Conservation (phyloP, 164 flowering plant genomes). For the Nymphaea thermarum region DNA sequence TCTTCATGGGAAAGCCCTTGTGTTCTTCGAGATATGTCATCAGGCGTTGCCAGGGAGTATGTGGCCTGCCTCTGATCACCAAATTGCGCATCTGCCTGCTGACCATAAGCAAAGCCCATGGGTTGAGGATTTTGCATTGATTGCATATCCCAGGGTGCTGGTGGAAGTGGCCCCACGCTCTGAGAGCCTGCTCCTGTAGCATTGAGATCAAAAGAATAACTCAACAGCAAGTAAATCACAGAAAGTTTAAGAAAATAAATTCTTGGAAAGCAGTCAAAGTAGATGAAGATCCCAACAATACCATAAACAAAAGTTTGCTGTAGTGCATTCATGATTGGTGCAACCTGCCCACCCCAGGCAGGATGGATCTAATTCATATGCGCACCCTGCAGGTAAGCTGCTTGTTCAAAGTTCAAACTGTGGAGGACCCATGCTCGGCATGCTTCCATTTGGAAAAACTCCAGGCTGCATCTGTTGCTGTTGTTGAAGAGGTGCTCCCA, state of each 20-base stretch:
- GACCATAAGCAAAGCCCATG: constrained; percentile 53
- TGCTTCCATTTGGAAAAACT: constrained; percentile 46
- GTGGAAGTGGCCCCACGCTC: constrained; percentile 42
- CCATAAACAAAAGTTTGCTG: constrained; percentile 30
- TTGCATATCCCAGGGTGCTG: constrained; percentile 93
- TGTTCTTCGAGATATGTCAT: constrained; percentile 35
- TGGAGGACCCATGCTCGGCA: constrained; percentile 12
- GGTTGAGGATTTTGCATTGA: constrained; percentile 24
- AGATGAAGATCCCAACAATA: constrained; percentile 2
- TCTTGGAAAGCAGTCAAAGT: neutral
- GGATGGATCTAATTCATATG: constrained; percentile 10
- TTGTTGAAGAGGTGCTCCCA: constrained; percentile 20
- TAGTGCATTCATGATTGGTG: constrained; percentile 18
- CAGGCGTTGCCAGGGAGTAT: neutral
- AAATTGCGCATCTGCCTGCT: constrained; percentile 24
- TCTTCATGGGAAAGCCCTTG: constrained; percentile 57
- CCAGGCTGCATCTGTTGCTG: constrained; percentile 26
- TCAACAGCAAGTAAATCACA: neutral
- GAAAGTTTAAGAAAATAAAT: neutral
- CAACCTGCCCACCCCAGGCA: constrained; percentile 59
- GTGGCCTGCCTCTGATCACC: constrained; percentile 12
- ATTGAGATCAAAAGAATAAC: neutral
- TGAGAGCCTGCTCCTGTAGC: constrained; percentile 29
- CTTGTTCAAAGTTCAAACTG: constrained; percentile 33
- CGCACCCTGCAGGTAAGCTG: constrained; percentile 25